These are phyloP conservation scores for Calcarisporium arbuscula DNA, from an alignment of 2,329 filamentous ascomycete genomes.

Conservation along the genomic window DNA sequence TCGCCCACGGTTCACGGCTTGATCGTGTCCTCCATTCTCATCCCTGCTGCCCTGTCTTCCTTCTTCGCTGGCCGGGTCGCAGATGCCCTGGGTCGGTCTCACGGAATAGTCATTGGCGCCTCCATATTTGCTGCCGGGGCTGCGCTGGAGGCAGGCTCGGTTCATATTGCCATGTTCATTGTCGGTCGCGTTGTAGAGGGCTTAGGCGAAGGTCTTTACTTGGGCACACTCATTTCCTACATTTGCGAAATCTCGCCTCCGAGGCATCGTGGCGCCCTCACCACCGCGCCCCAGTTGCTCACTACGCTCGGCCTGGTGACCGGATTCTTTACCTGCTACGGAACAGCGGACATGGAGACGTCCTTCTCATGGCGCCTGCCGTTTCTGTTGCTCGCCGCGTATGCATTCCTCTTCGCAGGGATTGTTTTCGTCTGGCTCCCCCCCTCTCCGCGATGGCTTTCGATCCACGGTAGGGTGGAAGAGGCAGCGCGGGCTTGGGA, in stretches of 20 bases:
- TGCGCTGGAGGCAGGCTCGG: constrained; percentile 29
- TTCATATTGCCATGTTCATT: constrained; percentile 44
- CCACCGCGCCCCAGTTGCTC: constrained; percentile 47
- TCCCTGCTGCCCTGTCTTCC: constrained; percentile 53
- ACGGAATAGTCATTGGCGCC: constrained; percentile 45
- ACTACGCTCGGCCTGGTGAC: constrained; percentile 44
- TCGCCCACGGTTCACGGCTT: constrained; percentile 51
- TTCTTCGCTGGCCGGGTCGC: constrained; percentile 51
- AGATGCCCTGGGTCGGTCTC: constrained; percentile 45
- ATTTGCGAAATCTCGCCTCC: constrained; percentile 55
- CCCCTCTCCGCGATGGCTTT: constrained; percentile 51
- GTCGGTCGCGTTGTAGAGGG: constrained; percentile 49
- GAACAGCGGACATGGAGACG: constrained; percentile 34
- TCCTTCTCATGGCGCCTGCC: constrained; percentile 52
- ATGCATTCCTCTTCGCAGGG: constrained; percentile 19
- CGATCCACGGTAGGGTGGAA: constrained; percentile 31
- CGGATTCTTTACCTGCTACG: constrained; percentile 58
- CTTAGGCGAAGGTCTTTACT: constrained; percentile 50
- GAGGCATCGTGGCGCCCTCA: constrained; percentile 41
- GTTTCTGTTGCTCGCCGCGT: constrained; percentile 31
- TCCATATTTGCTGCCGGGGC: constrained; percentile 47
- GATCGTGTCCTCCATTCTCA: constrained; percentile 53
- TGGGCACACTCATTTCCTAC: constrained; percentile 46
- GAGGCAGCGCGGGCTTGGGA: constrained; percentile 35
- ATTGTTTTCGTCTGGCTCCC: constrained; percentile 35